These are phyloP conservation scores for Iodosphaeria phyllophila DNA, from an alignment of 2,329 filamentous ascomycete species.

Conservation along the genomic window DNA sequence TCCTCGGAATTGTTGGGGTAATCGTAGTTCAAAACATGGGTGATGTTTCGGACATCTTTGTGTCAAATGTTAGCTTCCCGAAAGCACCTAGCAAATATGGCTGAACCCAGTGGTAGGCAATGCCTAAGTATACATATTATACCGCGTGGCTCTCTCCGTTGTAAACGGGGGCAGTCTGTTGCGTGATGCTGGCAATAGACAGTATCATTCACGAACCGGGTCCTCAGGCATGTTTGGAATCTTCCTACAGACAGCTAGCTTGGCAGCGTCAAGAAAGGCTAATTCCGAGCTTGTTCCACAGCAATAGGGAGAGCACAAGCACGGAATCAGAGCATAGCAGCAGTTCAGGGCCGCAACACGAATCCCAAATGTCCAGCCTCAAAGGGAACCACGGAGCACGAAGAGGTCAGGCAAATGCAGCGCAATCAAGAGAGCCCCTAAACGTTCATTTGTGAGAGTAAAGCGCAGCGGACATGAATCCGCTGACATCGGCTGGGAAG, in stretches of 20 bases:
- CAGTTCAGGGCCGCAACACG: constrained; percentile 48
- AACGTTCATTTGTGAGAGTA: constrained; percentile 85
- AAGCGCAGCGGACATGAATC: constrained; percentile 49
- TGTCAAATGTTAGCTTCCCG: constrained; percentile 56
- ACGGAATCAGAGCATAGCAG: constrained; percentile 60
- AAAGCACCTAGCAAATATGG: constrained; percentile 42
- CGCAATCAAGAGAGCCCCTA: constrained; percentile 75
- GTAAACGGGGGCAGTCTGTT: constrained; percentile 41
- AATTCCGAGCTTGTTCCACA: constrained; percentile 60
- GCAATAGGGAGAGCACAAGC: constrained; percentile 41
- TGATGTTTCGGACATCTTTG: constrained; percentile 99
- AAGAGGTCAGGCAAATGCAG: constrained; percentile 78
- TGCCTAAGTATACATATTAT: constrained; percentile 31
- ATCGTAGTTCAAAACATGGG: constrained; percentile 99
- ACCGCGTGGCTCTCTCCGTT: constrained; percentile 31
- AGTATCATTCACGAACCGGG: constrained; percentile 30
- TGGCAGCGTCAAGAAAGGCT: constrained; percentile 64
- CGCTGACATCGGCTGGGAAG: constrained; percentile 36
- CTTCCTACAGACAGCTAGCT: constrained; percentile 38
- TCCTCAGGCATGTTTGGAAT: constrained; percentile 37
- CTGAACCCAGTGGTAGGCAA: constrained; percentile 37
- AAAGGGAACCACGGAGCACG: constrained; percentile 64
- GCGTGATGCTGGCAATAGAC: constrained; percentile 31
- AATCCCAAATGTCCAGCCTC: constrained; percentile 74
- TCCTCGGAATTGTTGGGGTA: constrained; percentile 99